A percentile compares a stretch with the other conserved stretches of the same genome.
Evolutionary conservation across 805 yeast genomes (phyloP).

Genomic region (Kazachstania africana): DNA sequence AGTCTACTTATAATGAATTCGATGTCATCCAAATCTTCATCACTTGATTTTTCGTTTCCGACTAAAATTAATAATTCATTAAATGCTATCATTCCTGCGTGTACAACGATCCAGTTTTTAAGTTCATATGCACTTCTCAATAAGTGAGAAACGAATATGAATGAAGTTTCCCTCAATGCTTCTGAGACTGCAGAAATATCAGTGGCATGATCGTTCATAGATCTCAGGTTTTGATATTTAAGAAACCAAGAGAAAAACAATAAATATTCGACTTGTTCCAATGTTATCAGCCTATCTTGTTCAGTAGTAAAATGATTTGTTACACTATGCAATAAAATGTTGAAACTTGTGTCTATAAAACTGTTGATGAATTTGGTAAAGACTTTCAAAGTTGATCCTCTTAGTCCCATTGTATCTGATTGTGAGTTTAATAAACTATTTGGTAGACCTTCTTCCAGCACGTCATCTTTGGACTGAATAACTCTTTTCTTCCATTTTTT

Average conservation of each 20-base stretch:
- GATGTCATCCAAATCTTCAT: conserved; percentile 32
- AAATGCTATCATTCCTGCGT: conserved; percentile 59
- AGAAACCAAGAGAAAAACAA: conserved; percentile 66
- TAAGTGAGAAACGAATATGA: conserved; percentile 35
- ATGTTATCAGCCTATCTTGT: conserved; percentile 22
- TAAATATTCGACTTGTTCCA: conserved; percentile 37
- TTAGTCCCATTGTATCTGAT: conserved; percentile 20
- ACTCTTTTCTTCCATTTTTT: conserved; percentile 50
- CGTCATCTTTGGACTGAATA: conserved; percentile 19
- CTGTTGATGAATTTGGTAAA: conserved; percentile 39
- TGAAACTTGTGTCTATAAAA: conserved; percentile 66
- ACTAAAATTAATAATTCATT: conserved; percentile 44
- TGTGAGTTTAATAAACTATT: conserved; percentile 16
- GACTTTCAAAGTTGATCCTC: conserved; percentile 20
- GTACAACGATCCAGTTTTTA: conserved; percentile 48
- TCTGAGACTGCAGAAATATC: conserved; percentile 36
- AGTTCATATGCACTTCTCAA: conserved; percentile 31
- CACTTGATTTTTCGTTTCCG: conserved; percentile 26
- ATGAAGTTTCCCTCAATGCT: conserved; percentile 49
- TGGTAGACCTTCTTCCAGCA: conserved; percentile 25
- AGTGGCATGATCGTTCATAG: conserved; percentile 16
- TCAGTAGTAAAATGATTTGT: conserved; percentile 37
- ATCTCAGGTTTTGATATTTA: conserved; percentile 42
- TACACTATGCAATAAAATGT: conserved; percentile 45
- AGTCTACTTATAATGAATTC: conserved; percentile 51